Evolutionary conservation across 2,329 filamentous ascomycete species (phyloP), one percentile per base, ranked within the genome.

Genomic region (Alternaria arborescens): DNA sequence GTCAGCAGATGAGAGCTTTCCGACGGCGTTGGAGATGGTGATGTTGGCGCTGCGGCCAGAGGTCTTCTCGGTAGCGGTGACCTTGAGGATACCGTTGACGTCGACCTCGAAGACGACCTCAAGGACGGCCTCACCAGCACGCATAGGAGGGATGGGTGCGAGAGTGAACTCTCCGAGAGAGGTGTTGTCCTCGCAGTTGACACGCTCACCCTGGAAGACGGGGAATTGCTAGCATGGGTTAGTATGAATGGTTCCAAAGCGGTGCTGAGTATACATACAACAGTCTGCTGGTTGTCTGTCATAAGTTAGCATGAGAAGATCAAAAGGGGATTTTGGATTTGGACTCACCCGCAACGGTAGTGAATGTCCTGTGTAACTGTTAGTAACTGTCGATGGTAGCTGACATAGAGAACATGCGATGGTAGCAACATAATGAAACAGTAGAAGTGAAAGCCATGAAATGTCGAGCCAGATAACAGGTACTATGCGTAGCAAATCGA

Each of bases 51-150:
- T 95, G 81, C 95, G 94, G 77, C 95, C 95, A 34, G 95, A 97
- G 73, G 93, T 94, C 90, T 99, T 99, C 89, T 99, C 95, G 48
- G 94, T 97, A 71, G 95, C 95, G 67, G 94, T 98, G 77, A 98
- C 95, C 90, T 99, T 99, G 71, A 99, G 90, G 81, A 97, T 97
- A 90, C 95, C 95, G 87, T 99, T 99, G 88, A 97, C 95, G 74
- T 99, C 95, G 79, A 99, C 95, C 86, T 99, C 95, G 84, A 99
- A 98, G 81, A 98, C 93, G 73, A 94, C 92, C 85, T 99, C 95
- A 46, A 99, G 91, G 70, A 97, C 94, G 73, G 95, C 92, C 80
- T 99, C 95, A 81, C 95, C 94, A 77, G 95, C 94, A 77, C 90
- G 46, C 93, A 97, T 90, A 7, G 86, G 86, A 83, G 85, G 94